Evolutionary conservation across 2,329 filamentous ascomycete genomes (phyloP).

Genomic region (Fusarium bulbicola): DNA sequence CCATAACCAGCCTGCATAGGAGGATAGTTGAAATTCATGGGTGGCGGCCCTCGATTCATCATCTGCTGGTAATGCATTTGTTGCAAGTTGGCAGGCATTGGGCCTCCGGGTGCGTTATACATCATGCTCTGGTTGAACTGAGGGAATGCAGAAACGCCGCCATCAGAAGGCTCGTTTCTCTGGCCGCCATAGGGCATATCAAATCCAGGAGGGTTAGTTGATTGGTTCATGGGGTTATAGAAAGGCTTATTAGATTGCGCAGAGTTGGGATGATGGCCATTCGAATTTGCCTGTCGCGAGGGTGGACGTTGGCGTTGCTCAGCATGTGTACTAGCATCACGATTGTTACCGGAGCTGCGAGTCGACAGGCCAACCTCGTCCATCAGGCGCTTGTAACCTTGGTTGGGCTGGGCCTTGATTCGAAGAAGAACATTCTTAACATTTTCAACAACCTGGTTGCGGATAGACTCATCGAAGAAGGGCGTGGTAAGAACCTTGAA

Average conservation of each 20-base stretch:
- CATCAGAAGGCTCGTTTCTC: slow-evolving; percentile 62
- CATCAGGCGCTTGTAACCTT: slow-evolving; percentile 98
- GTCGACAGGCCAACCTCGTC: slow-evolving; percentile 94
- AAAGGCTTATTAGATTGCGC: slow-evolving; percentile 60
- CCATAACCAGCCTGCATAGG: slow-evolving; percentile 64
- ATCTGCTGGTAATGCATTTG: slow-evolving; percentile 70
- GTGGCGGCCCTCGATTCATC: slow-evolving; percentile 62
- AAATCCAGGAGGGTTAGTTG: slow-evolving; percentile 53
- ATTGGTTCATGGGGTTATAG: slow-evolving; percentile 60
- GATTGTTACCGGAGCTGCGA: slow-evolving; percentile 57
- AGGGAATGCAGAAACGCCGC: slow-evolving; percentile 59
- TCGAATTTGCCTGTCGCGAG: slow-evolving; percentile 62
- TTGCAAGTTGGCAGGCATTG: slow-evolving; percentile 59
- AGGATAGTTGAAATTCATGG: slow-evolving; percentile 66
- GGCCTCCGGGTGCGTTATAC: slow-evolving; percentile 58
- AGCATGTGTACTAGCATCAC: slow-evolving; percentile 55
- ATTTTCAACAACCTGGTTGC: slow-evolving; percentile 87
- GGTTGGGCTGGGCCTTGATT: slow-evolving; percentile 91
- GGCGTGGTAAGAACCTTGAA: slow-evolving; percentile 99
- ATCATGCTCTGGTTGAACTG: slow-evolving; percentile 62
- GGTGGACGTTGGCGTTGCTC: slow-evolving; percentile 65
- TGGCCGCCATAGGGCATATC: slow-evolving; percentile 63
- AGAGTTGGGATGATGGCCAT: slow-evolving; percentile 53
- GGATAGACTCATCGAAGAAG: slow-evolving; percentile 93
- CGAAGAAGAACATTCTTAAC: slow-evolving; percentile 88